These are phyloP conservation scores for Cryphonectria japonica DNA, from an alignment of 2,329 filamentous ascomycete species.

Conservation along the genomic window DNA sequence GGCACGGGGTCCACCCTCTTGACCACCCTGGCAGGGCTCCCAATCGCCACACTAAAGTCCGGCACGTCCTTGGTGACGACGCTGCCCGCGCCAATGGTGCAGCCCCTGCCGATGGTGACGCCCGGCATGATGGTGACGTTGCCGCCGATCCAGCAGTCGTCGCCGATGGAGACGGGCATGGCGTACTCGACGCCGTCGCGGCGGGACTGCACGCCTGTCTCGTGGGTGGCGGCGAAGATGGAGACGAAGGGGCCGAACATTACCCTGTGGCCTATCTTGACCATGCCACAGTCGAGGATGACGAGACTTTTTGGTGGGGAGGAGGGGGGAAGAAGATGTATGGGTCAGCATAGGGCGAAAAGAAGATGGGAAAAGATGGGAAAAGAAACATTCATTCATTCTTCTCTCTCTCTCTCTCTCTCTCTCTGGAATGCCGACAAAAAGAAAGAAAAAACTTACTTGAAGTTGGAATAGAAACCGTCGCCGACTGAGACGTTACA, in stretches of 20 bases:
- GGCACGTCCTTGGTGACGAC: slow-evolving; percentile 56
- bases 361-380: not conserved
- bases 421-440: too few species aligned
- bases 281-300: slow-evolving; percentile 74
- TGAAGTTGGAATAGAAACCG: slow-evolving; percentile 67
- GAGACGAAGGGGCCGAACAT: slow-evolving; percentile 73
- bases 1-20: slow-evolving; percentile 49
- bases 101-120: slow-evolving; percentile 56
- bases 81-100: slow-evolving; percentile 53
- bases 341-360: too few species aligned
- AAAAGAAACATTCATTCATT: too few species aligned
- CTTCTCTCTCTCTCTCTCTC: too few species aligned
- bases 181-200: slow-evolving; percentile 53
- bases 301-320: slow-evolving; percentile 46
- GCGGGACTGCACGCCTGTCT: slow-evolving; percentile 60
- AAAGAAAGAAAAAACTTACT: slow-evolving; percentile 35
- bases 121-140: slow-evolving; percentile 54
- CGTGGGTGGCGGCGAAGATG: slow-evolving; percentile 73
- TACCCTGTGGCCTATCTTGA: slow-evolving; percentile 71
- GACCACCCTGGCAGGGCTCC: slow-evolving; percentile 52
- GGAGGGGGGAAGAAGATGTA: too few species aligned
- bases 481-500: slow-evolving; percentile 66
- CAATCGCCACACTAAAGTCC: slow-evolving; percentile 52
- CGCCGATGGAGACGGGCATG: slow-evolving; percentile 49
- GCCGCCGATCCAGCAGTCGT: slow-evolving; percentile 61